phyloP scores from a whole-genome alignment of 208 protist genomes.

The Herpetomonas samuelpessoai region DNA sequence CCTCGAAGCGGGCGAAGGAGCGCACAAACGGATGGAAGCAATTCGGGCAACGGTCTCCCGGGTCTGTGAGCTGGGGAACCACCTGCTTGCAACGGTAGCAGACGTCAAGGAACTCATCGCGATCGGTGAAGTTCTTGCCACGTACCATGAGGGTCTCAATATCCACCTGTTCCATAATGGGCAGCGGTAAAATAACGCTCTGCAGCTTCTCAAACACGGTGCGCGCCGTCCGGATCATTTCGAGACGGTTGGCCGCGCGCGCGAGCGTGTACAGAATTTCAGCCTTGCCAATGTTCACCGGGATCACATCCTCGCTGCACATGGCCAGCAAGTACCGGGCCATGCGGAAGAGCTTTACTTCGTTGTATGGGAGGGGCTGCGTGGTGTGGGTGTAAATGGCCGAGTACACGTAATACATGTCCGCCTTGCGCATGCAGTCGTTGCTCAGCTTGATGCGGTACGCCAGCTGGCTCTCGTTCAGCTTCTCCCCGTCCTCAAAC shows the following conservation, averaged over 20 bases:
- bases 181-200: slow-evolving; percentile 71
- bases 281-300: slow-evolving; percentile 87
- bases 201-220: slow-evolving; percentile 89
- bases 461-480: slow-evolving; percentile 50
- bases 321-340: slow-evolving; percentile 80
- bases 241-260: slow-evolving; percentile 74
- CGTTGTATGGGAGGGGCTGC: slow-evolving; percentile 87
- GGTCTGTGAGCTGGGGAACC: slow-evolving; percentile 81
- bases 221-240: slow-evolving; percentile 90
- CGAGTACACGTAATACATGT: slow-evolving; percentile 94
- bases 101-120: slow-evolving; percentile 87
- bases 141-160: slow-evolving; percentile 87
- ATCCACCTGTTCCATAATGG: slow-evolving; percentile 90
- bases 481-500: slow-evolving; percentile 62
- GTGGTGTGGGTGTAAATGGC: slow-evolving; percentile 85
- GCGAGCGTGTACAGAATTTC: slow-evolving; percentile 88
- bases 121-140: slow-evolving; percentile 82
- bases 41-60: slow-evolving; percentile 84
- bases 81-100: slow-evolving; percentile 91
- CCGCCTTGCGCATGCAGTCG: slow-evolving; percentile 72
- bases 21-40: slow-evolving; percentile 94
- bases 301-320: slow-evolving; percentile 51
- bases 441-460: slow-evolving; percentile 70
- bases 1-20: slow-evolving; percentile 90
- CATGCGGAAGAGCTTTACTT: slow-evolving; percentile 86